These are phyloP conservation scores for Diaporthe batatas DNA, from an alignment of 2,329 filamentous ascomycete genomes.

Conservation along the genomic window DNA sequence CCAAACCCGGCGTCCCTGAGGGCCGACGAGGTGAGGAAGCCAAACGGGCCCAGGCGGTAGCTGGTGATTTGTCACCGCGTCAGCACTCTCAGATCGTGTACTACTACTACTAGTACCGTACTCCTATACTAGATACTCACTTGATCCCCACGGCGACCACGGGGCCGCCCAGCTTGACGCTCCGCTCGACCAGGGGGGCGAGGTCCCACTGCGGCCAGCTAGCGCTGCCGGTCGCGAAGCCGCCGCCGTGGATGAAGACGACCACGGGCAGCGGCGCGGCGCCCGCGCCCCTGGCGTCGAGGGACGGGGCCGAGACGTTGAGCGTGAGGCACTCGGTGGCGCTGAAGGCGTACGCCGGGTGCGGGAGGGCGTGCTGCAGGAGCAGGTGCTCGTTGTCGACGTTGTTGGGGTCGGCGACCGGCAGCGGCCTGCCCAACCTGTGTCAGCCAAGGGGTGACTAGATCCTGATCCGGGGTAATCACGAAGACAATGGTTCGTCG, in stretches of 20 bases:
- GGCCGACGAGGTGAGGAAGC: slow-evolving; percentile 63
- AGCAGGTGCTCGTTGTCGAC: slow-evolving; percentile 61
- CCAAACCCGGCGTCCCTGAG: slow-evolving; percentile 59
- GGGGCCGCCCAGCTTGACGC: slow-evolving; percentile 57
- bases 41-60: slow-evolving; percentile 60
- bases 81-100: no score
- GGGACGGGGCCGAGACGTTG: slow-evolving; percentile 61
- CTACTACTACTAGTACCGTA: no score
- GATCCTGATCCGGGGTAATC: no score
- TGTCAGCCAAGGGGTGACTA: background rate
- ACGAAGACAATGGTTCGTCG: background rate
- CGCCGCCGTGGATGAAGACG: slow-evolving; percentile 67
- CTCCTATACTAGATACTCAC: no score
- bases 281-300: slow-evolving; percentile 25
- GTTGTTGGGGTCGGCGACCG: slow-evolving; percentile 55
- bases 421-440: slow-evolving; percentile 50
- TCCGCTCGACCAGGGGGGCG: slow-evolving; percentile 58
- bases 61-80: slow-evolving; percentile 44
- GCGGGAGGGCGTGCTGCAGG: slow-evolving; percentile 62
- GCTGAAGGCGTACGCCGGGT: slow-evolving; percentile 55
- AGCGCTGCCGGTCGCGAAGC: slow-evolving; percentile 61
- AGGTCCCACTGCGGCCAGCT: slow-evolving; percentile 67
- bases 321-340: slow-evolving; percentile 65
- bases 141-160: slow-evolving; percentile 61
- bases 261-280: slow-evolving; percentile 60